Conservation (phyloP, 257 asterid species). For the Solanum megistacrolobum region DNA sequence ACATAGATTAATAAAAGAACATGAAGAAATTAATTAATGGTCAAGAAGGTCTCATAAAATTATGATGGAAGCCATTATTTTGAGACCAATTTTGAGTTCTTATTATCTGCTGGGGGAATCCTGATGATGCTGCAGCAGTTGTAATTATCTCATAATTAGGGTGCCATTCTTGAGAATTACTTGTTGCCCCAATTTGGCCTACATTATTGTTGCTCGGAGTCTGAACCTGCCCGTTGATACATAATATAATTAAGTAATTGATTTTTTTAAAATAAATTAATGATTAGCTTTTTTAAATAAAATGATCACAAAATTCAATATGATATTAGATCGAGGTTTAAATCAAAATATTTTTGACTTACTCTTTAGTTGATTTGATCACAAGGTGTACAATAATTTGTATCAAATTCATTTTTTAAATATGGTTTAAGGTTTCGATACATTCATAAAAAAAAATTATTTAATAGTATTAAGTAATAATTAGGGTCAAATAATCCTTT, state of each 20-base stretch:
- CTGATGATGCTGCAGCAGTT: slow-evolving; percentile 97
- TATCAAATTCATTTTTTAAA: background rate
- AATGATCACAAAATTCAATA: background rate
- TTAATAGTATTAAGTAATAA: background rate
- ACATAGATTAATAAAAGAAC: background rate
- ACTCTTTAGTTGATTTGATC: background rate
- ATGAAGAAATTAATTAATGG: background rate
- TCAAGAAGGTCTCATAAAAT: slow-evolving; percentile 42
- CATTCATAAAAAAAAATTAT: background rate
- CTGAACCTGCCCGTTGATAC: slow-evolving; percentile 8
- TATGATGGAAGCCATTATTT: slow-evolving; percentile 45
- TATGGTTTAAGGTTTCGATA: background rate
- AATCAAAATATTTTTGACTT: background rate
- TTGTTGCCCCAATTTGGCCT: slow-evolving; percentile 15
- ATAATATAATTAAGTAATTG: background rate
- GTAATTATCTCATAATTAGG: slow-evolving; percentile 26
- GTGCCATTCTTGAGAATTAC: slow-evolving; percentile 27
- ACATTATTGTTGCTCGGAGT: slow-evolving; percentile 35
- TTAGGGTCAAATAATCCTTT: background rate
- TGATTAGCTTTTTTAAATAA: background rate
- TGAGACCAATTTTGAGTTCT: slow-evolving; percentile 49
- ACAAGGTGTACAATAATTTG: background rate
- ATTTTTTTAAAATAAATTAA: background rate
- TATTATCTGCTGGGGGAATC: slow-evolving; percentile 57
- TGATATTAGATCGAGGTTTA: background rate